Evolutionary conservation across 345 rosid species (phyloP), one percentile per base, ranked within the genome.

Genomic region (Eucalyptus fibrosa): DNA sequence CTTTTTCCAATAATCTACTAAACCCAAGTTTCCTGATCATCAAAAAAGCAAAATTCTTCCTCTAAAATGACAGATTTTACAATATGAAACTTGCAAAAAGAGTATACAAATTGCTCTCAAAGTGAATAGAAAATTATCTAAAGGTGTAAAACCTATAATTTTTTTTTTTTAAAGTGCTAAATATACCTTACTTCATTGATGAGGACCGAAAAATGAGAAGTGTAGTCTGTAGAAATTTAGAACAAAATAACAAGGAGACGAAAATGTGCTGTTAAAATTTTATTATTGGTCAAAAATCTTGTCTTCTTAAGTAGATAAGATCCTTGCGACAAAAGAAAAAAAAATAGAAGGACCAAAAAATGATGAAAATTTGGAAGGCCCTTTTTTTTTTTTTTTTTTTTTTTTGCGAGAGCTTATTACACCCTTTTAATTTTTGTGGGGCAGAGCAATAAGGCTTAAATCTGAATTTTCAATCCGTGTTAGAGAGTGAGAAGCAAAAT

Each of bases 281-380:
- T 65, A 65, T 30, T 4, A 30, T 65, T 65, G 8, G 34, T 30
- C 67, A 28, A 60, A 59, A 51, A 51, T 51, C 0, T 51, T 51
- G 0, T 51, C 56, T 51, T 51, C 56, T 51, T 51, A 51, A 47
- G 50, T 47, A 12, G 50, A 47, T 47, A 47, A 60, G 69, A 60
- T 28, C 67, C 17, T 28, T 12, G 0, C 32, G 28, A 28, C 17
- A 6, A 60, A 60, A 12, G 0, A 14, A 30, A 62, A 7, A 7
- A 62, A 13, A 30, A 30, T 0, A 28, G 8, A 30, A 30, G 72
- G 16, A 65, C 72, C 34, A 65, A 15, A 65, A 62, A 65, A n/a
- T 28, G 72, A n/a, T 65, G 32, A n/a, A 65, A n/a, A 30, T n/a
- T 65, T 1, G 34, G 3, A n/a, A 65, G 2, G 9, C 72, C 5